A percentile compares a stretch with the other conserved stretches of the same genome.
These are phyloP conservation scores for Solanum chacoense DNA, from an alignment of 305 asterid genomes.

Conservation along the genomic window DNA sequence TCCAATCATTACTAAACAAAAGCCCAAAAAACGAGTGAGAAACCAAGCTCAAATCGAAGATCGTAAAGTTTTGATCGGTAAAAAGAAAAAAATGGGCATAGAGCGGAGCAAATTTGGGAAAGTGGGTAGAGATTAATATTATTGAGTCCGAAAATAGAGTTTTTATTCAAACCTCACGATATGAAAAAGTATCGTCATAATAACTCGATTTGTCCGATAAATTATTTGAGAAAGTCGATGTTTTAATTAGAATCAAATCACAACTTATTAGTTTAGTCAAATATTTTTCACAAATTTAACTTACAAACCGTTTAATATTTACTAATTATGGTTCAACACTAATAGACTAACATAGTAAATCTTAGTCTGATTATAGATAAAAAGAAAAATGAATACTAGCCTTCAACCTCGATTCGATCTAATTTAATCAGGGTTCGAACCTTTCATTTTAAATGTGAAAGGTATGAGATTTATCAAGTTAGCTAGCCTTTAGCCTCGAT, in stretches of 20 bases:
- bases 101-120: not conserved
- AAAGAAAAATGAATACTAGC: no score
- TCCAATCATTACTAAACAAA: not conserved
- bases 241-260: not conserved
- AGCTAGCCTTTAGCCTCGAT: not conserved
- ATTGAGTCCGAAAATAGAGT: no score
- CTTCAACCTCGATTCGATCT: no score
- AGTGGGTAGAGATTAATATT: not conserved
- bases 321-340: not conserved
- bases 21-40: no score
- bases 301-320: not conserved
- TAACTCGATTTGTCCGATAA: not conserved
- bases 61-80: no score
- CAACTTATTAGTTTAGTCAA: not conserved
- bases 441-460: not conserved
- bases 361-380: not conserved
- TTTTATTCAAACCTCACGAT: not conserved
- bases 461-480: not conserved
- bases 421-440: not conserved
- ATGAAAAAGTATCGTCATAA: no score
- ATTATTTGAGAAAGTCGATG: no score
- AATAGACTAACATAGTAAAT: not conserved
- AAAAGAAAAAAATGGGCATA: not conserved
- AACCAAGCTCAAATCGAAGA: not conserved
- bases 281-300: not conserved